These are phyloP conservation scores for Geotrichum australiense DNA, from an alignment of 1,139 yeast genomes.

Conservation along the genomic window DNA sequence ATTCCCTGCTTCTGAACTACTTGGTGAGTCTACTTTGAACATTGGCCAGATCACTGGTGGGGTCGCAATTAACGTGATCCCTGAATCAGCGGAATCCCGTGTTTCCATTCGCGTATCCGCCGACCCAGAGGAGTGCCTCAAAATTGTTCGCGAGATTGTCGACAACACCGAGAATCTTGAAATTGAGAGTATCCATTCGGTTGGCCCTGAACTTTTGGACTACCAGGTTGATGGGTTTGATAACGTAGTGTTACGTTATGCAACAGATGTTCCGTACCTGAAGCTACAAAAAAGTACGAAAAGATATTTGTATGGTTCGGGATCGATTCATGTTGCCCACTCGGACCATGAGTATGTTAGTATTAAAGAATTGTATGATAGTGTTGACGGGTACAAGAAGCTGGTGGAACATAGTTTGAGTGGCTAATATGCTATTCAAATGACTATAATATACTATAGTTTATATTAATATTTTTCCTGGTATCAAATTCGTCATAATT, in stretches of 20 bases:
- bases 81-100: constrained; percentile 50
- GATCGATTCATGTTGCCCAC: constrained; percentile 60
- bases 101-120: constrained; percentile 51
- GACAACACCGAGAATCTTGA: constrained; percentile 27
- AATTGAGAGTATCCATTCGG: constrained; percentile 25
- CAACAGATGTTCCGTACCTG: constrained; percentile 60
- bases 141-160: constrained; percentile 37
- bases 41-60: constrained; percentile 56
- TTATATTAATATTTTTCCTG: background rate
- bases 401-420: constrained; percentile 34
- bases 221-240: constrained; percentile 61
- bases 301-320: constrained; percentile 63
- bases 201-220: constrained; percentile 46
- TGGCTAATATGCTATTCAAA: constrained; percentile 3
- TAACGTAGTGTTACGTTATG: constrained; percentile 47
- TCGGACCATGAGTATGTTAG: constrained; percentile 53
- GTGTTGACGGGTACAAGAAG: constrained; percentile 51
- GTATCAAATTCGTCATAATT: background rate
- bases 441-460: constrained; percentile 2
- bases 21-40: constrained; percentile 59
- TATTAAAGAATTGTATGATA: constrained; percentile 43
- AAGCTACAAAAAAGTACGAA: constrained; percentile 27
- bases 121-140: constrained; percentile 37
- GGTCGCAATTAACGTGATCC: constrained; percentile 56
- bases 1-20: constrained; percentile 46